phyloP scores from a whole-genome alignment of 306 rosid species.

The Fragaria iinumae region DNA sequence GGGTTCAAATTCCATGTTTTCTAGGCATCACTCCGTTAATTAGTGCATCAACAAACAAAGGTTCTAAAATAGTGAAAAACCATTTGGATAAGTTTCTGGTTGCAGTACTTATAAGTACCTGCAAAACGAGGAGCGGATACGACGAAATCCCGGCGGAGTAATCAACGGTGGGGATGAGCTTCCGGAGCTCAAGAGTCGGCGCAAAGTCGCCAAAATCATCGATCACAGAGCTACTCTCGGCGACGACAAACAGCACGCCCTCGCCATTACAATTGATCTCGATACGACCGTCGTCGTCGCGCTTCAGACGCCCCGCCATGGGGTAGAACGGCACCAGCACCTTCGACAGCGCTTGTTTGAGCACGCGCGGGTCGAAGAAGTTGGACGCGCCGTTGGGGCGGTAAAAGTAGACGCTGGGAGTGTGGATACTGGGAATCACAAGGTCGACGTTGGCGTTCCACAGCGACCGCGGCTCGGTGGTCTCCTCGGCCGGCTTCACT shows the following conservation, averaged over 20 bases:
- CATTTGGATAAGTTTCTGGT: too few relatives aligned
- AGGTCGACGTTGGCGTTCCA: conserved; percentile 73
- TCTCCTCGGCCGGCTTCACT: conserved; percentile 69
- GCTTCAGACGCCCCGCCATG: conserved; percentile 71
- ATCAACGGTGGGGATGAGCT: conserved; percentile 73
- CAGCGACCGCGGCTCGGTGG: conserved; percentile 30
- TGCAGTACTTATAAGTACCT: conserved; percentile 45
- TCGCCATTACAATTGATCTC: conserved; percentile 69
- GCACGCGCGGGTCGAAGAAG: conserved; percentile 49
- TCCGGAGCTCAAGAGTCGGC: conserved; percentile 74
- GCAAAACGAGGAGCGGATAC: conserved; percentile 60
- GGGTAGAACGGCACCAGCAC: conserved; percentile 73
- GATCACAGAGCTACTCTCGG: conserved; percentile 43
- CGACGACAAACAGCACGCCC: conserved; percentile 76
- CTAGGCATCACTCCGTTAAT: too few relatives aligned
- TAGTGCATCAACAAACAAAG: not conserved
- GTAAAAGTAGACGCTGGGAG: conserved; percentile 68
- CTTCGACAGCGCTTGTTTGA: conserved; percentile 63
- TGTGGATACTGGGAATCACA: conserved; percentile 63
- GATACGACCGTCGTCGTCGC: conserved; percentile 71
- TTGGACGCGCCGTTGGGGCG: conserved; percentile 31
- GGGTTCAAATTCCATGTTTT: not conserved
- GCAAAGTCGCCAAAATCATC: conserved; percentile 86
- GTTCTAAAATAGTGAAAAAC: not conserved
- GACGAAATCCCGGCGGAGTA: conserved; percentile 59